These are phyloP conservation scores for Penicillium fimorum DNA, from an alignment of 495 filamentous ascomycete species.

Conservation along the genomic window DNA sequence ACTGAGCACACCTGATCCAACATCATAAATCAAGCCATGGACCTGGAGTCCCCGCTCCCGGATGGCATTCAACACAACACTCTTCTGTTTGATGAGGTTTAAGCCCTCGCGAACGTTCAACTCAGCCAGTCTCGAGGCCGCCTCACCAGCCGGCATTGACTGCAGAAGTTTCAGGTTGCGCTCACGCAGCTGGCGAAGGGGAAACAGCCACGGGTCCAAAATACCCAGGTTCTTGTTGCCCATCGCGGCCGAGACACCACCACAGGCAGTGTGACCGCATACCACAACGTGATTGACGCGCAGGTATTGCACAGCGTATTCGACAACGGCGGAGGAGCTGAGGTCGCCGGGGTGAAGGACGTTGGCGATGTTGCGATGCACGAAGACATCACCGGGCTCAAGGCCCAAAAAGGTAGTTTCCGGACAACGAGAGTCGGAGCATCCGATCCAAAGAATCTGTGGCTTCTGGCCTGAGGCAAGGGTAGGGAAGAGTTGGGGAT, in stretches of 20 bases:
- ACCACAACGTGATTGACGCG: constrained; percentile 81
- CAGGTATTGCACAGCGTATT: constrained; percentile 73
- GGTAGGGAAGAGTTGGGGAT: constrained; percentile 71
- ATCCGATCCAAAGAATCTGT: constrained; percentile 86
- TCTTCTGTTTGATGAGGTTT: constrained; percentile 59
- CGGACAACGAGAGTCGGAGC: constrained; percentile 84
- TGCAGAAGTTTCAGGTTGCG: constrained; percentile 40
- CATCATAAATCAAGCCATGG: constrained; percentile 70
- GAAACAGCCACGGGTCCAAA: constrained; percentile 80
- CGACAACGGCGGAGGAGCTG: constrained; percentile 73
- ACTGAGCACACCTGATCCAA: constrained; percentile 56
- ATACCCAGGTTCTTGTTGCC: constrained; percentile 67
- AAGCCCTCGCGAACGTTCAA: constrained; percentile 69
- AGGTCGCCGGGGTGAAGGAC: constrained; percentile 76
- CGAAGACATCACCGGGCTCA: constrained; percentile 85
- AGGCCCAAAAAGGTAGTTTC: constrained; percentile 82
- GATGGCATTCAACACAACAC: constrained; percentile 62
- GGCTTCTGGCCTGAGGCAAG: constrained; percentile 69
- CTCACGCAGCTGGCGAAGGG: constrained; percentile 64
- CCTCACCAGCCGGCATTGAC: constrained; percentile 50
- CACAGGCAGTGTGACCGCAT: constrained; percentile 81
- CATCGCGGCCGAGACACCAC: constrained; percentile 71
- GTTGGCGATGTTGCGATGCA: constrained; percentile 95
- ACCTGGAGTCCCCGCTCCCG: constrained; percentile 67
- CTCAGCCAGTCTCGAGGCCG: constrained; percentile 58